A percentile compares a stretch with the other conserved stretches of the same genome.
Evolutionary conservation across 176 grass and related monocot genomes (phyloP).

Genomic region (Hsuehochloa calcarea): DNA sequence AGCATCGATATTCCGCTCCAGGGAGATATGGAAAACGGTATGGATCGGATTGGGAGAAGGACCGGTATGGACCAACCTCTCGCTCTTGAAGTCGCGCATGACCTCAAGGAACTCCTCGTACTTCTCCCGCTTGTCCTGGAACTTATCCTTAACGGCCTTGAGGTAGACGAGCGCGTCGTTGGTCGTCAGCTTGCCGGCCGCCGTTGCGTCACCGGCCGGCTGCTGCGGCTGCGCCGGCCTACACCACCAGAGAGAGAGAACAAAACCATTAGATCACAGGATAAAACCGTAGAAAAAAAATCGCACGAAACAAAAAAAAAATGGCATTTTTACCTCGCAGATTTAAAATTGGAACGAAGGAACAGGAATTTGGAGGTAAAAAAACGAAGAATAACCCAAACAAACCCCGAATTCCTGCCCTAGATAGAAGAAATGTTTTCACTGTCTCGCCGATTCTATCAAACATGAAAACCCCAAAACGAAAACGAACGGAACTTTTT

Average conservation of each 20-base stretch:
- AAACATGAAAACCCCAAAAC: constrained; percentile 5
- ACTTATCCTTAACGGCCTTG: constrained; percentile 95
- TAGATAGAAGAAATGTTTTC: neutral
- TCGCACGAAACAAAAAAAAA: constrained; percentile 26
- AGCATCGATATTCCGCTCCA: neutral
- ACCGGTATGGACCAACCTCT: constrained; percentile 56
- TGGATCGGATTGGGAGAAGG: neutral
- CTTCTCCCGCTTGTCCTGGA: constrained; percentile 93
- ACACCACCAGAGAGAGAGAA: neutral
- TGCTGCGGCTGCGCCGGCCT: constrained; percentile 48
- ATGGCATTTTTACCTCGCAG: neutral
- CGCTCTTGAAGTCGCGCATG: constrained; percentile 99
- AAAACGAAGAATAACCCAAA: neutral
- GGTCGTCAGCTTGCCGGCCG: constrained; percentile 71
- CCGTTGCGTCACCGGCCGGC: neutral
- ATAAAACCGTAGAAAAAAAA: neutral
- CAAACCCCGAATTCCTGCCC: neutral
- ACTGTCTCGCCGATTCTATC: neutral
- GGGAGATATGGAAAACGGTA: neutral
- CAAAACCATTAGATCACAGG: constrained; percentile 32
- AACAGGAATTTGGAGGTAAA: neutral
- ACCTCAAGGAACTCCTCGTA: constrained; percentile 99
- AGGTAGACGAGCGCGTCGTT: constrained; percentile 92
- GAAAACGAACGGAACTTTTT: neutral
- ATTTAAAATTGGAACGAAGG: neutral